A percentile compares a stretch with the other conserved stretches of the same genome.
phyloP scores from a whole-genome alignment of 176 grass and related monocot genomes.

The Eremochloa ophiuroides region DNA sequence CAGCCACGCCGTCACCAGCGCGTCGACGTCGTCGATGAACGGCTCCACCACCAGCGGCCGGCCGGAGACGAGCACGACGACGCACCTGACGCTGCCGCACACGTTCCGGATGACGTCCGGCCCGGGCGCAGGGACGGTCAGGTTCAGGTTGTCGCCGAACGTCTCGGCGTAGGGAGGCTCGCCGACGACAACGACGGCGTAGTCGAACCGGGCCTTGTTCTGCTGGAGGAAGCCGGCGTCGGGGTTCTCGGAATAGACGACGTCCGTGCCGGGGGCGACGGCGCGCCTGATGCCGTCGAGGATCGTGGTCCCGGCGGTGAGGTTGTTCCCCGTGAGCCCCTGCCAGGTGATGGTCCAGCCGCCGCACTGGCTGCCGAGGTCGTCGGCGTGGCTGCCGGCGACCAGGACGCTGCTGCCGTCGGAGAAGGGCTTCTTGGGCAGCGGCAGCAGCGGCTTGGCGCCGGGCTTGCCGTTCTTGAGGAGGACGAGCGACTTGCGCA shows the following conservation, averaged over 20 bases:
- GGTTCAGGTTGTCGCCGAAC: constrained; percentile 50
- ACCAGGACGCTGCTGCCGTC: constrained; percentile 43
- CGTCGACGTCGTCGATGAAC: constrained; percentile 40
- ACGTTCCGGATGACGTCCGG: constrained; percentile 42
- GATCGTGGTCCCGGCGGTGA: constrained; percentile 24
- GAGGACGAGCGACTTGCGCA: constrained; percentile 50
- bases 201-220: constrained; percentile 33
- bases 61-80: constrained; percentile 53
- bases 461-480: constrained; percentile 19
- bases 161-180: constrained; percentile 63
- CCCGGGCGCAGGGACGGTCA: constrained; percentile 60
- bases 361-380: constrained; percentile 77
- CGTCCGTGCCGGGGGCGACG: constrained; percentile 41
- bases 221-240: constrained; percentile 25
- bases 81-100: constrained; percentile 43
- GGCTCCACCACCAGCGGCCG: constrained; percentile 60
- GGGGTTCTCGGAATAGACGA: constrained; percentile 49
- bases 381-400: constrained; percentile 52
- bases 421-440: no score
- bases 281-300: neutral
- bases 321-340: constrained; percentile 41
- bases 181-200: constrained; percentile 63
- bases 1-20: constrained; percentile 77
- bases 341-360: constrained; percentile 86
- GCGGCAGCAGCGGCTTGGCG: neutral